A percentile compares a stretch with the other conserved stretches of the same genome.
phyloP scores from a whole-genome alignment of 2,329 filamentous ascomycete genomes.

The Trichoderma sp. region DNA sequence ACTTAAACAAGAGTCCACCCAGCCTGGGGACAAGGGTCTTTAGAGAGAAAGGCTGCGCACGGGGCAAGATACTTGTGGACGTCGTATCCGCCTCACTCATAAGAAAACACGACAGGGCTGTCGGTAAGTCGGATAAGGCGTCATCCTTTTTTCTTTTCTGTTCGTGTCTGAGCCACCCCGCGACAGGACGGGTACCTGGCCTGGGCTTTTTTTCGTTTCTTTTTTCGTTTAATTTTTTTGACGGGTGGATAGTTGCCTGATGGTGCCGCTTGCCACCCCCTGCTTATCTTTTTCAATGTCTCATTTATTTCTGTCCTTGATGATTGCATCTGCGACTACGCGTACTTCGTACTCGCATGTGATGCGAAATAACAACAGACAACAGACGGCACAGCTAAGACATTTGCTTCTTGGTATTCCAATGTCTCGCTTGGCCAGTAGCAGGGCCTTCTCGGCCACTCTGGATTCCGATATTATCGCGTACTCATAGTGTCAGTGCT shows the following conservation, averaged over 20 bases:
- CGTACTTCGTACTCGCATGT: conserved; percentile 10
- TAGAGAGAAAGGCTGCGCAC: background rate
- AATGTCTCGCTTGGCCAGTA: background rate
- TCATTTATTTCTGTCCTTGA: background rate
- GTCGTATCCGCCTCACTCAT: background rate
- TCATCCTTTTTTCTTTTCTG: background rate
- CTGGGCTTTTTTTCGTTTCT: background rate
- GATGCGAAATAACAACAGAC: background rate
- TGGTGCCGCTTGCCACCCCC: background rate
- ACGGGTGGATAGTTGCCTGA: conserved; percentile 1
- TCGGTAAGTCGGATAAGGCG: conserved; percentile 19
- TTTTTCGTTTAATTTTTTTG: background rate
- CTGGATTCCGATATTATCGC: background rate
- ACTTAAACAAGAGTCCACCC: background rate
- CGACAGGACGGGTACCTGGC: conserved; percentile 8
- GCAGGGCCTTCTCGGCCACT: background rate
- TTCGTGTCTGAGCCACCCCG: conserved; percentile 11
- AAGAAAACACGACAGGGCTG: conserved; percentile 3
- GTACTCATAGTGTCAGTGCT: background rate
- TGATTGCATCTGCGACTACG: background rate
- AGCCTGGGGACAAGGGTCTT: background rate
- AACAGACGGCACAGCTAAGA: background rate
- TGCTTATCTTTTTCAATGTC: background rate
- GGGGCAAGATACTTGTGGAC: background rate
- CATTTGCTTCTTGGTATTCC: background rate